Conservation (phyloP, 805 yeast species). For the Wickerhamomyces sydowiorum region DNA sequence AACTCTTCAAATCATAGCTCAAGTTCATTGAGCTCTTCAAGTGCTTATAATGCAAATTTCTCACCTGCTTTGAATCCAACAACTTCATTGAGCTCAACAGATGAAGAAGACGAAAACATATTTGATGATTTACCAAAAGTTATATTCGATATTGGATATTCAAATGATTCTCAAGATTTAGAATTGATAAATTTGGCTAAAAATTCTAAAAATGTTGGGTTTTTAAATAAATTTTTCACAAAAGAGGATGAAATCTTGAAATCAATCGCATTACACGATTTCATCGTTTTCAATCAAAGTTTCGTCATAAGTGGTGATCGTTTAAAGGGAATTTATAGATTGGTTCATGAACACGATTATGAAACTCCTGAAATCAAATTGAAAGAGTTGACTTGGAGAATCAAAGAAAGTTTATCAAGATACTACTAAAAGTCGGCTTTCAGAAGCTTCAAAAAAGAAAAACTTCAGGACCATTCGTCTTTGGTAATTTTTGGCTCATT, state of each 20-base stretch:
- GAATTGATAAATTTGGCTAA: slow-evolving; percentile 16
- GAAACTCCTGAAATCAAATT: slow-evolving; percentile 7
- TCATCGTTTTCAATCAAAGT: slow-evolving; percentile 13
- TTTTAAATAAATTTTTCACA: slow-evolving; percentile 14
- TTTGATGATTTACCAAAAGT: background rate
- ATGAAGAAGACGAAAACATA: slow-evolving; percentile 4
- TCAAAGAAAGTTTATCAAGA: slow-evolving; percentile 8
- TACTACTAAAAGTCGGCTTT: background rate
- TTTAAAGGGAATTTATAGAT: slow-evolving; percentile 8
- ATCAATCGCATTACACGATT: slow-evolving; percentile 31
- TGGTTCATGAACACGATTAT: slow-evolving; percentile 9
- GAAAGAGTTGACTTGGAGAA: slow-evolving; percentile 23
- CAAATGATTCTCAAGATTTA: slow-evolving; percentile 8
- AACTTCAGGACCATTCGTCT: no score
- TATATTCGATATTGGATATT: background rate
- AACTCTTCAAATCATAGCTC: slow-evolving; percentile 7
- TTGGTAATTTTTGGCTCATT: no score
- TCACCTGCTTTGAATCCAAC: slow-evolving; percentile 10
- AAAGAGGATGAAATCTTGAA: slow-evolving; percentile 32
- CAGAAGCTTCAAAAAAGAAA: background rate
- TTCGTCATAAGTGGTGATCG: background rate
- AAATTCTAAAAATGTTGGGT: slow-evolving; percentile 19
- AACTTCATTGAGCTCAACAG: slow-evolving; percentile 1
- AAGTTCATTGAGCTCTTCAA: slow-evolving; percentile 7
- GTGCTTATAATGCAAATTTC: background rate